Evolutionary conservation across 352 stramenopile species (phyloP), one percentile per base, ranked within the genome.

Genomic region (Globisporangium iwayamae): DNA sequence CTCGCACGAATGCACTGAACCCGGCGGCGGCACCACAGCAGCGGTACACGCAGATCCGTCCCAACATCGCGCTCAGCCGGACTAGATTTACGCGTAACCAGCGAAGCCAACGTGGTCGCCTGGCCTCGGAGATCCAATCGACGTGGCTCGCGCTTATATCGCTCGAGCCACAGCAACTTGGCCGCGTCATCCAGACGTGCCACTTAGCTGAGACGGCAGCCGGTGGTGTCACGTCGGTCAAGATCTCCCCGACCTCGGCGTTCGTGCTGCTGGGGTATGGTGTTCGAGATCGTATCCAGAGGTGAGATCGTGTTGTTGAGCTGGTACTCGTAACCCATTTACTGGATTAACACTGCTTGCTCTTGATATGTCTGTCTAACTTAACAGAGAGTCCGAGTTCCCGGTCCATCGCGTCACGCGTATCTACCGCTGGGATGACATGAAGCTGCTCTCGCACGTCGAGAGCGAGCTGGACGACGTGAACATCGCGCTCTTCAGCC

Each of bases 401-500:
- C 85, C 85, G 18, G 73, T 93, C 22, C 87, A 94, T 73, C 85
- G 87, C 47, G 85, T 96, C 52, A 93, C 86, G 54, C 79, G 85
- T 30, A 94, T 96, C 54, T 96, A 96, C 69, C 83, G 85, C 51
- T 93, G 88, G 84, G 83, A 93, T 66, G 86, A 96, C 63, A 97
- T 97, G 87, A 83, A 77, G 59, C 70, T 93, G n/a, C 75, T 94
- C 14, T 90, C 82, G 2, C 80, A 94, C 55, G 81, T 97, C 10
- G 84, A 95, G 60, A 92, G 83, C 43, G 85, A 86, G 38, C 87
- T 98, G 43, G 97, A 99, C 70, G 97, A 99, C 80, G 96, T 99
- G 36, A 99, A 99, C 73, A 99, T 99, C 78, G 96, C 96, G 51
- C 72, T 98, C 39, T 99, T 99, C 74, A 98, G 98, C 79, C 96